Base-by-base conservation (phyloP, 192 early-diverging fungal species). In the Geranomyces variabilis region DNA sequence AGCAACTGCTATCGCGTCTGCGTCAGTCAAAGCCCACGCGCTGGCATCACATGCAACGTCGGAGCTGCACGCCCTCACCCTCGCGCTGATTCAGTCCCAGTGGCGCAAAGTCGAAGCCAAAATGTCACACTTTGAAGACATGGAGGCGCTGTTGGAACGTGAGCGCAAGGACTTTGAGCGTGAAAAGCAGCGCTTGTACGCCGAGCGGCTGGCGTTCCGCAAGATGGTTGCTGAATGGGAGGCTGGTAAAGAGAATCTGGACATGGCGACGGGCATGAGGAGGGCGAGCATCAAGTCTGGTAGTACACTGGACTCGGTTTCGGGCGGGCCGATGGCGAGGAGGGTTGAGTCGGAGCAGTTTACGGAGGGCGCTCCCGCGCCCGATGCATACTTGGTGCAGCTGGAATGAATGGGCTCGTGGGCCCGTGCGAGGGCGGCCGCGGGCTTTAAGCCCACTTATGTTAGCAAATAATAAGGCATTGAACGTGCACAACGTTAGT, bases 101-200 rank as follows among this genome's bases (percentile, higher is more conserved):
- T 79, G 96, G 61, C 85, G 86, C 75, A 96, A 97, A 76, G 68
- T 98, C 60, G 91, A 95, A 66, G 83, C 94, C 26, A 99, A 99
- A 78, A 86, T 98, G 87, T 79, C 85, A 67, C 93, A 97, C 77
- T 95, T 99, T 75, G 89, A 96, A 48, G 92, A 96, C 74, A 72
- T 98, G 61, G 97, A 97, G 77, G 82, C 80, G 19, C 80, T 95
- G 2, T 75, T 99, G 14, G 96, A 97, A 61, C 82, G 84, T n/a
- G 96, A 99, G 79, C 81, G 91, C 73, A 82, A 84, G 63, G 91
- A 95, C 21, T 76, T 98, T 12, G 92, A 90, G 63, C 68, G 79
- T 13, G 88, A 92, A 74, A 82, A 87, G 22, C 82, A 89, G 41
- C 71, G 78, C 33, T 72, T 93, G 21, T 89, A 83, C 68, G 55